Base-by-base conservation (phyloP, 176 grass and related monocot species). In the bread wheat (Triticum aestivum) region DNA sequence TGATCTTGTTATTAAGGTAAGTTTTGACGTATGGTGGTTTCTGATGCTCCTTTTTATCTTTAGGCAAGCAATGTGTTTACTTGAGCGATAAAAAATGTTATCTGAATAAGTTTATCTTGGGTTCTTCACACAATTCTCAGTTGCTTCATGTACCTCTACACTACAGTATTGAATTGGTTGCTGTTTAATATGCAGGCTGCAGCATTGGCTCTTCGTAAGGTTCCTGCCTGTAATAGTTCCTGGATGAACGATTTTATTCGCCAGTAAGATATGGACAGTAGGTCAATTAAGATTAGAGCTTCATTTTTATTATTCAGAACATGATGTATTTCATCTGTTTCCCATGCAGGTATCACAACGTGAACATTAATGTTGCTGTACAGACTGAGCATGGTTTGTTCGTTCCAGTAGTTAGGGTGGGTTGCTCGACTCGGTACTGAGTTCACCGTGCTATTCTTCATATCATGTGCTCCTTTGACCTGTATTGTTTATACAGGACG, bases 241-340 rank as follows among this genome's bases (percentile, higher is more conserved):
- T 95, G 93, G 93, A 95, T 83, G 93, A 90, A 95, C 45, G 90
- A 95, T 79, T 95, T 86, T 71, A 92, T 95, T 77, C 93, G 86
- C 82, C 90, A 92, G 93, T 95, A 89, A 92, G 88, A 44, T 72
- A 26, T 29, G 49, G 65, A 11, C 27, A 81, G 39, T n/a, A 4
- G 44, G 18, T 54, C 20, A 32, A 2, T 62, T 10, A 74, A 61
- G 62, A 9, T 42, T 24, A 3, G 54, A 44, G 23, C 11, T 61
- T 45, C 14, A 32, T 42, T 70, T 56, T 63, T 18, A 6, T 61
- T 83, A 21, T 13, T 59, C 24, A 44, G 38, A 62, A 63, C 9
- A 1, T 83, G 69, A 74, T 62, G 32, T 35, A 65, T 56, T 70
- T 51, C 18, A 58, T 38, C 21, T 59, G 17, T 41, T 58, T 41